Evolutionary conservation across 177 flowering plant species (phyloP).

Genomic region (Vitis hybrid): DNA sequence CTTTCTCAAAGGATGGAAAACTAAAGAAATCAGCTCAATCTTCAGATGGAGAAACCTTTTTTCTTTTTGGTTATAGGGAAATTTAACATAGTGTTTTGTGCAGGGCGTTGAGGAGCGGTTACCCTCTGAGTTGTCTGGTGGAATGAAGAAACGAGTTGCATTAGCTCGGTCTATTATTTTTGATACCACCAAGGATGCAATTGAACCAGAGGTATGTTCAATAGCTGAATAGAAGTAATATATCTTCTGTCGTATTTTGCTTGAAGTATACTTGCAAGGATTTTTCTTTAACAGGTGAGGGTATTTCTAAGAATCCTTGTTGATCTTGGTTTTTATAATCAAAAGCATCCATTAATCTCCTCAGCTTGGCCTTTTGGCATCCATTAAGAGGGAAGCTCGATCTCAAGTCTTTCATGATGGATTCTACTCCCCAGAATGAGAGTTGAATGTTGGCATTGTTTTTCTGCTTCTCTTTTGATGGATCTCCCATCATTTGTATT

Average conservation of each 20-base stretch:
- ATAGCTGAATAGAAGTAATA: neutral
- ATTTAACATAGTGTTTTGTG: slow-evolving; percentile 11
- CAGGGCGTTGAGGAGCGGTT: slow-evolving; percentile 93
- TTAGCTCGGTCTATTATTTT: slow-evolving; percentile 94
- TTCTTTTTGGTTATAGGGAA: neutral
- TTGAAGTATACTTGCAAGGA: neutral
- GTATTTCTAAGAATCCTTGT: too few relatives aligned
- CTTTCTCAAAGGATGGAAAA: neutral
- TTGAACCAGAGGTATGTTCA: slow-evolving; percentile 87
- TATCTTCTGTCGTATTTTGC: neutral
- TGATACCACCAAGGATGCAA: slow-evolving; percentile 68
- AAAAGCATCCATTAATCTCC: too few relatives aligned
- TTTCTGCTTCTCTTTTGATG: too few relatives aligned
- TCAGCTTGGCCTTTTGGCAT: too few relatives aligned
- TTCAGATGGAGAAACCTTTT: neutral
- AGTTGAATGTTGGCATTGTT: too few relatives aligned
- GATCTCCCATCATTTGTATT: too few relatives aligned
- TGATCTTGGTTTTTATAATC: too few relatives aligned
- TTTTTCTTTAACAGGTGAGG: neutral
- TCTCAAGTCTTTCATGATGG: too few relatives aligned
- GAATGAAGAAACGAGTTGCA: slow-evolving; percentile 98
- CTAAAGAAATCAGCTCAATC: neutral
- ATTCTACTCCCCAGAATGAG: too few relatives aligned
- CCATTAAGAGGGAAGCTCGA: too few relatives aligned
- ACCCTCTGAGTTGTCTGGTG: slow-evolving; percentile 98